These are phyloP conservation scores for Gremmenia infestans DNA, from an alignment of 2,329 filamentous ascomycete species.

Conservation along the genomic window DNA sequence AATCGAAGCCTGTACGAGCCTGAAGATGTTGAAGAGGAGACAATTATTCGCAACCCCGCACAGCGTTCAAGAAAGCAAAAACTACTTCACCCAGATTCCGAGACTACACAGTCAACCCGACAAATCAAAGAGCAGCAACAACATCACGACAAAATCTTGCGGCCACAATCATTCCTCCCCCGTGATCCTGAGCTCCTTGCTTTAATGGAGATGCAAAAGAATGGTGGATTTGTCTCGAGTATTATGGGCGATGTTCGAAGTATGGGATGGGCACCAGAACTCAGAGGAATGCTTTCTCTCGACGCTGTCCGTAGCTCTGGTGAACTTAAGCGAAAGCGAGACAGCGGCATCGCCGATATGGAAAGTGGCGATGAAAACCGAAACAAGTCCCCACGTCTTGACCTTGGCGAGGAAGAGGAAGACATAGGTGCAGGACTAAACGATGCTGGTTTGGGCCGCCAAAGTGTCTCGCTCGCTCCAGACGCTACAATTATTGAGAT, in stretches of 20 bases:
- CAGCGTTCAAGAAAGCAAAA: slow-evolving; percentile 77
- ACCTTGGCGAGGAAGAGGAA: slow-evolving; percentile 62
- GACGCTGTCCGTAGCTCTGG: slow-evolving; percentile 71
- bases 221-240: slow-evolving; percentile 81
- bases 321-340: slow-evolving; percentile 89
- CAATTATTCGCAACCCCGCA: slow-evolving; percentile 61
- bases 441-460: slow-evolving; percentile 46
- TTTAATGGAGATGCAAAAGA: slow-evolving; percentile 87
- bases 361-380: slow-evolving; percentile 59
- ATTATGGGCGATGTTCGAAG: slow-evolving; percentile 78
- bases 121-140: slow-evolving; percentile 84
- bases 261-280: slow-evolving; percentile 82
- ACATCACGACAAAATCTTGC: slow-evolving; percentile 81
- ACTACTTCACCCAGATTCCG: slow-evolving; percentile 70
- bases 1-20: slow-evolving; percentile 57
- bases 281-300: slow-evolving; percentile 86
- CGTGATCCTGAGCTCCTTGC: slow-evolving; percentile 82
- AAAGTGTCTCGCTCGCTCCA: slow-evolving; percentile 36
- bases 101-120: slow-evolving; percentile 69
- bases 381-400: slow-evolving; percentile 61
- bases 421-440: slow-evolving; percentile 38
- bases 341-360: slow-evolving; percentile 78
- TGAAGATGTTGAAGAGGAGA: slow-evolving; percentile 47
- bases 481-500: slow-evolving; percentile 64
- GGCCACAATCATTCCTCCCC: slow-evolving; percentile 75